These are phyloP conservation scores for Curvularia verruculosa DNA, from an alignment of 2,329 filamentous ascomycete genomes.

Conservation along the genomic window DNA sequence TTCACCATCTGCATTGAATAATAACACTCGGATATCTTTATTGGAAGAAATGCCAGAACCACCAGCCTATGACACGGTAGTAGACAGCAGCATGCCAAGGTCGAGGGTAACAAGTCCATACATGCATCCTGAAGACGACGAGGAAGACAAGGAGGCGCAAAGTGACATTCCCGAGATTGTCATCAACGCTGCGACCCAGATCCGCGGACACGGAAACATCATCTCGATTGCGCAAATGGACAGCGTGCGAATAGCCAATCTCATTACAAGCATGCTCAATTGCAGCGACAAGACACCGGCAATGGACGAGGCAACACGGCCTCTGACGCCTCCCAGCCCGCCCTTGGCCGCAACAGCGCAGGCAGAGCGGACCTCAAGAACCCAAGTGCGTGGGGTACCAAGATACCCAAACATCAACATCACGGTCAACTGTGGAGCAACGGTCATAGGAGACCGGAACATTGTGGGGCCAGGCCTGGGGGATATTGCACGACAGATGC, in stretches of 20 bases:
- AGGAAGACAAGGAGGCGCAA: conserved; percentile 26
- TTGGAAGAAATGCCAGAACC: conserved; percentile 33
- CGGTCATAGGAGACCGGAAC: conserved; percentile 44
- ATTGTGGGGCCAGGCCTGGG: conserved; percentile 44
- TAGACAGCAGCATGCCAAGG: conserved; percentile 28
- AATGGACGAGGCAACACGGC: neutral
- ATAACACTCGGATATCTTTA: conserved; percentile 3
- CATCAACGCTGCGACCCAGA: conserved; percentile 44
- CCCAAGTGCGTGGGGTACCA: conserved; percentile 15
- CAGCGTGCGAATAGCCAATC: conserved; percentile 34
- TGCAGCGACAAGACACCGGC: conserved; percentile 8
- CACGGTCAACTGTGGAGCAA: conserved; percentile 44
- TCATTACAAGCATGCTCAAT: conserved; percentile 32
- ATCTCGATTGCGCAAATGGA: conserved; percentile 44
- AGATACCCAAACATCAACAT: conserved; percentile 34
- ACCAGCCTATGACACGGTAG: conserved; percentile 41
- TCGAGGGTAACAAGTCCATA: conserved; percentile 31
- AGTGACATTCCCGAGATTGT: conserved; percentile 39
- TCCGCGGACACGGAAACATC: conserved; percentile 44
- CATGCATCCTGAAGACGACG: conserved; percentile 24
- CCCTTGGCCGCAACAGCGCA: conserved; percentile 8
- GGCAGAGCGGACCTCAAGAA: conserved; percentile 10
- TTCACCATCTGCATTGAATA: conserved; percentile 2
- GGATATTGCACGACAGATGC: conserved; percentile 44
- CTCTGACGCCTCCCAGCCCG: conserved; percentile 6